phyloP scores from a whole-genome alignment of 192 early-diverging fungal species.

The Jimgerdemannia lactiflua region DNA sequence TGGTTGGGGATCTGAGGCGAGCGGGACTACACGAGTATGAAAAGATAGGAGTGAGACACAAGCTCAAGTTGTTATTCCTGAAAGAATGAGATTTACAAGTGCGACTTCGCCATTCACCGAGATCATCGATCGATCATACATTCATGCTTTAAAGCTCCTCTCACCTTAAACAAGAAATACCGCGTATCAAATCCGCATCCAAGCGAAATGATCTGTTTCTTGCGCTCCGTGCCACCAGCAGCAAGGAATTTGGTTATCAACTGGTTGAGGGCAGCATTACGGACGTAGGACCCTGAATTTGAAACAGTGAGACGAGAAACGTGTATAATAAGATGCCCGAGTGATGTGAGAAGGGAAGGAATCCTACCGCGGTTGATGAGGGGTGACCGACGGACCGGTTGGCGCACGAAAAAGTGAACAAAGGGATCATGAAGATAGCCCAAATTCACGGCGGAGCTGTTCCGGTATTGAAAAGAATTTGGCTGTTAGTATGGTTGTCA shows the following conservation, averaged over 20 bases:
- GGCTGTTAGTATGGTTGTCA: not conserved
- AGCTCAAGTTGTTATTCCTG: not conserved
- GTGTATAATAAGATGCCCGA: not conserved
- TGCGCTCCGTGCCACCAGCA: conserved; percentile 5
- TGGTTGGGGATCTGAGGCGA: not conserved
- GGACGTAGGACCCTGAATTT: conserved; percentile 68
- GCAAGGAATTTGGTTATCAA: conserved; percentile 64
- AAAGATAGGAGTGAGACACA: not conserved
- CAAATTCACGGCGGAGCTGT: conserved; percentile 72
- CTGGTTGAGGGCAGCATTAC: conserved; percentile 65
- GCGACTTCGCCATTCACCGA: not conserved
- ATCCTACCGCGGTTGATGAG: conserved; percentile 86
- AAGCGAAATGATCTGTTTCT: conserved; percentile 82
- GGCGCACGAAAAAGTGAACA: conserved; percentile 75
- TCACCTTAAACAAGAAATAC: conserved; percentile 77
- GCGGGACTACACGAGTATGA: not conserved
- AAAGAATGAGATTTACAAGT: not conserved
- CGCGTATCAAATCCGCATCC: conserved; percentile 95
- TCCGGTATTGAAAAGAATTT: not conserved
- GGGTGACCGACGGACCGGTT: conserved; percentile 73
- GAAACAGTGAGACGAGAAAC: conserved; percentile 4
- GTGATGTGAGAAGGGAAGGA: no score
- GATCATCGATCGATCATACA: conserved; percentile 15
- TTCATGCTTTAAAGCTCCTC: conserved; percentile 18
- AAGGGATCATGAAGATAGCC: conserved; percentile 87